Percentiles rank a stretch among this genome's conserved stretches.
phyloP scores from a whole-genome alignment of 75 land plant species.

The Pinus albicaulis region DNA sequence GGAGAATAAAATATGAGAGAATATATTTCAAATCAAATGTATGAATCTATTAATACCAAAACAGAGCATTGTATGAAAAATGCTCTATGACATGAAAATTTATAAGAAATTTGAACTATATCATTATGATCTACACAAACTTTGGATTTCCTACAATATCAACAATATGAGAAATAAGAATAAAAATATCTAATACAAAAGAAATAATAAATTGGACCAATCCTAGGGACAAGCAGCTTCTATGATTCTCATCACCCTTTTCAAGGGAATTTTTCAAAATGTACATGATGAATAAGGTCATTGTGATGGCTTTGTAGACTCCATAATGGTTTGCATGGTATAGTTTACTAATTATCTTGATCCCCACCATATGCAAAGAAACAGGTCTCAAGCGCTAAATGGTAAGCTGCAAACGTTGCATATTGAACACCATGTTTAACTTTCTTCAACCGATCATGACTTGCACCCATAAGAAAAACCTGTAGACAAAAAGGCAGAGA shows the following conservation, averaged over 20 bases:
- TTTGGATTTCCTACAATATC: neutral
- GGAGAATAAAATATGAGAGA: too few species aligned
- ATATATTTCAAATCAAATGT: too few species aligned
- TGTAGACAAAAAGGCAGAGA: too few species aligned
- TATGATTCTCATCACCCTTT: constrained; percentile 2
- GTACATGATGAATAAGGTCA: constrained; percentile 1
- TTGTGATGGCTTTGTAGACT: neutral
- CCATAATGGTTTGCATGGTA: neutral
- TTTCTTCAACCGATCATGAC: too few species aligned
- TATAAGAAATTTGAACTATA: too few species aligned
- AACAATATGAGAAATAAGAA: neutral
- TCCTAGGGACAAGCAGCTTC: constrained; percentile 4
- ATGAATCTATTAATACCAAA: too few species aligned
- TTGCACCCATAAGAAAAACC: too few species aligned
- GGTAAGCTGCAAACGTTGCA: too few species aligned
- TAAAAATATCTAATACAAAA: neutral
- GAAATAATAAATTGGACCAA: neutral
- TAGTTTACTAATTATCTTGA: neutral
- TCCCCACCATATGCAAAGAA: neutral
- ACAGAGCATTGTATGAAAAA: too few species aligned
- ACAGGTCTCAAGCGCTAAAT: too few species aligned
- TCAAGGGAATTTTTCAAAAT: neutral
- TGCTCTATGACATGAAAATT: too few species aligned
- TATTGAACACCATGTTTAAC: too few species aligned
- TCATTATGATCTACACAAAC: neutral